Conservation (phyloP, 768 basidiomycete species). For the Cyathus striatus region DNA sequence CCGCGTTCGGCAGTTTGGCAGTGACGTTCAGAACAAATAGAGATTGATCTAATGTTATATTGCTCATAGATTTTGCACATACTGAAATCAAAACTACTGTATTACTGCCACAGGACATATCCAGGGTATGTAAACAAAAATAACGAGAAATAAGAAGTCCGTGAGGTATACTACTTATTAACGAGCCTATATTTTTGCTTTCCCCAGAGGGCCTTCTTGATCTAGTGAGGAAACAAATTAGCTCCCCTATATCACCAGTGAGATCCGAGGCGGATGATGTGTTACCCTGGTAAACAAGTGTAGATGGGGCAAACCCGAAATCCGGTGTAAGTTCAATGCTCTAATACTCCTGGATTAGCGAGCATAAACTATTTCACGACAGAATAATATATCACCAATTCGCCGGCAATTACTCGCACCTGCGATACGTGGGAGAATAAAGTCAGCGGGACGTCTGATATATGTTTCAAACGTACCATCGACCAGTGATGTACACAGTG, state of each 20-base stretch:
- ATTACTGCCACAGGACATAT: too few relatives aligned
- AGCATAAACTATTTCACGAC: too few relatives aligned
- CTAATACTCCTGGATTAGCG: conserved; percentile 26
- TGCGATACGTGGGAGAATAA: conserved; percentile 21
- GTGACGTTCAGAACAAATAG: too few relatives aligned
- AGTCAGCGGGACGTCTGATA: conserved; percentile 1
- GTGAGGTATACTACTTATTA: not conserved
- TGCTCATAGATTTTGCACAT: too few relatives aligned
- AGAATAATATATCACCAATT: conserved; percentile 57
- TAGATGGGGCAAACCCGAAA: conserved; percentile 86
- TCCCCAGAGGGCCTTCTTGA: conserved; percentile 56
- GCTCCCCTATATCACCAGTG: conserved; percentile 5
- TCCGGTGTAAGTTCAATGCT: conserved; percentile 64
- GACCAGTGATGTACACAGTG: conserved; percentile 93
- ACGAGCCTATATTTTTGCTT: conserved; percentile 55
- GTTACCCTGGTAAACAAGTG: conserved; percentile 67
- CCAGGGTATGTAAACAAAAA: too few relatives aligned
- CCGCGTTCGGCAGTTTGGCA: too few relatives aligned
- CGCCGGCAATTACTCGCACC: conserved; percentile 82
- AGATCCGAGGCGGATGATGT: not conserved
- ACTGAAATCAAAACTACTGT: too few relatives aligned
- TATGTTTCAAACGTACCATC: conserved; percentile 49
- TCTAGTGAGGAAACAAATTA: conserved; percentile 20
- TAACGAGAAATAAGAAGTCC: too few relatives aligned
- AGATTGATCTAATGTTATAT: too few relatives aligned